Conservation (phyloP, 2,329 filamentous ascomycete species). For the Capronia americana region DNA sequence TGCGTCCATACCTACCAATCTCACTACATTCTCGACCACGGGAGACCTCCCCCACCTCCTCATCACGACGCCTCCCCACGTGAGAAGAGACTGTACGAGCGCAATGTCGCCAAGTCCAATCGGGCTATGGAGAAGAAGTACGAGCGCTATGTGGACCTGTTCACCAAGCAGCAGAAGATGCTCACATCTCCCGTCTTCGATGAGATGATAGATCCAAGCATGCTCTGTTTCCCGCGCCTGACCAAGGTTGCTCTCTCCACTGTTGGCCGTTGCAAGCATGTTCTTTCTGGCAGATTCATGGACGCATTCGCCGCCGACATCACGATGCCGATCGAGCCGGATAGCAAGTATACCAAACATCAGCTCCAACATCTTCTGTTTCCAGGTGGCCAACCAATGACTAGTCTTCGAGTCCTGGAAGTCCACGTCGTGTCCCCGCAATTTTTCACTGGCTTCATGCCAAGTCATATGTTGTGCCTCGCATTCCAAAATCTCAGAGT, state of each 20-base stretch:
- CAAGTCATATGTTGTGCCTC: conserved; percentile 22
- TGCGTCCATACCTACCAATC: conserved; percentile 37
- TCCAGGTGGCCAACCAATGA: conserved; percentile 25
- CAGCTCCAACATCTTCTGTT: conserved; percentile 38
- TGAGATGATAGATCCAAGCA: conserved; percentile 27
- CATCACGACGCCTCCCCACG: conserved; percentile 26
- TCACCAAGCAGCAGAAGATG: conserved; percentile 34
- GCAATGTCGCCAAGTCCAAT: conserved; percentile 38
- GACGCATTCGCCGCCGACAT: conserved; percentile 35
- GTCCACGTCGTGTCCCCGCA: conserved; percentile 36
- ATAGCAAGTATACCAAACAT: conserved; percentile 34
- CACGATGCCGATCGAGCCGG: conserved; percentile 34
- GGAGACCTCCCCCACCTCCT: conserved; percentile 29
- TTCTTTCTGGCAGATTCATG: conserved; percentile 36
- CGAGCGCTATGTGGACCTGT: conserved; percentile 32
- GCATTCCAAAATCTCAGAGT: conserved; percentile 33
- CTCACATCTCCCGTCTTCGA: conserved; percentile 26
- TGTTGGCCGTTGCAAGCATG: conserved; percentile 36
- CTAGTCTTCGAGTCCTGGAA: conserved; percentile 24
- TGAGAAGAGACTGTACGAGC: conserved; percentile 36
- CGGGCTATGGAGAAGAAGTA: conserved; percentile 32
- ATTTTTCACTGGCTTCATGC: conserved; percentile 35
- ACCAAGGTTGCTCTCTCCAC: conserved; percentile 35
- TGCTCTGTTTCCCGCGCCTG: conserved; percentile 33
- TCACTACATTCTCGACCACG: conserved; percentile 36